Conservation (phyloP, 2,329 filamentous ascomycete genomes). For the Colletotrichum eremochloae region DNA sequence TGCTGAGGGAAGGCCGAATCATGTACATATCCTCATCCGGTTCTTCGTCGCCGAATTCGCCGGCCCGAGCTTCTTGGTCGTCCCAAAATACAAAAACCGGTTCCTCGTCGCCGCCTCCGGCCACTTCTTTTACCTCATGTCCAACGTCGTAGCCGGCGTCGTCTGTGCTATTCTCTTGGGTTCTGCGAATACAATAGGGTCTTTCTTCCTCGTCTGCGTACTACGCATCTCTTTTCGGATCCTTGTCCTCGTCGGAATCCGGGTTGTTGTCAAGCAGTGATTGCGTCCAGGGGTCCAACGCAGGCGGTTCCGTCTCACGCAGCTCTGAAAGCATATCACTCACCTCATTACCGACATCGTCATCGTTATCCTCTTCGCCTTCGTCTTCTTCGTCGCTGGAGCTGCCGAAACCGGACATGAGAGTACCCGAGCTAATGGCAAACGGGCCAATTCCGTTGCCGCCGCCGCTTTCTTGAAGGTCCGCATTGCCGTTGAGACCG, state of each 20-base stretch:
- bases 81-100: constrained; percentile 23
- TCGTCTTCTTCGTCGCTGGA: constrained; percentile 97
- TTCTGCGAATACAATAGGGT: not conserved
- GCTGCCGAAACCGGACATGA: constrained; percentile 93
- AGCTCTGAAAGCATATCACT: constrained; percentile 54
- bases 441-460: constrained; percentile 79
- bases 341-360: constrained; percentile 78
- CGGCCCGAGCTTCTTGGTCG: not conserved
- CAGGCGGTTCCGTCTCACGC: constrained; percentile 37
- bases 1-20: constrained; percentile 27
- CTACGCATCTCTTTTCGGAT: constrained; percentile 38
- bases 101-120: constrained; percentile 8
- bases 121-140: constrained; percentile 11
- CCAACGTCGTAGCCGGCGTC: constrained; percentile 2
- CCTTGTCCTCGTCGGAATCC: constrained; percentile 44
- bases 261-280: constrained; percentile 44
- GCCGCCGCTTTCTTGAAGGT: constrained; percentile 74
- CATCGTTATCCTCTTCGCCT: constrained; percentile 88
- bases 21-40: constrained; percentile 36
- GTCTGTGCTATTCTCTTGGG: constrained; percentile 6
- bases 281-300: constrained; percentile 41
- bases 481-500: constrained; percentile 62
- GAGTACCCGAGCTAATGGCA: constrained; percentile 77
- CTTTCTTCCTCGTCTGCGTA: constrained; percentile 30
- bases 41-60: constrained; percentile 15